Conservation (phyloP, 352 stramenopile genomes). For the Phytophthora ramorum region DNA sequence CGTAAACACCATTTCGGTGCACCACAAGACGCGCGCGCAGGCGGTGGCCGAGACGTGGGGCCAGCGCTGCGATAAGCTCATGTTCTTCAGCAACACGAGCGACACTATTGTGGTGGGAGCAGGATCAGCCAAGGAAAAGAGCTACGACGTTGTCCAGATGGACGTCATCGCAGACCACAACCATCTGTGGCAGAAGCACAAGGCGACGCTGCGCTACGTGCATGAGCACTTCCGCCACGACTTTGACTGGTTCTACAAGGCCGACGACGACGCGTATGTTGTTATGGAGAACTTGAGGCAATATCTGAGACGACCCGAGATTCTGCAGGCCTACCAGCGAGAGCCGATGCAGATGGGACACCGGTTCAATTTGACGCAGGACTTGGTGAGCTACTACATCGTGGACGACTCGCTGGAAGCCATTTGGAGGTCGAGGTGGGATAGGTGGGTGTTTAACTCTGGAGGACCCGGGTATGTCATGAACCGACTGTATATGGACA, state of each 20-base stretch:
- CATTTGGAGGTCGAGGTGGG: slow-evolving; percentile 62
- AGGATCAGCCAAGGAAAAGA: slow-evolving; percentile 20
- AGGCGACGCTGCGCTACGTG: slow-evolving; percentile 73
- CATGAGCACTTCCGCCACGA: slow-evolving; percentile 76
- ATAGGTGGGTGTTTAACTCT: slow-evolving; percentile 86
- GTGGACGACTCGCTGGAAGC: slow-evolving; percentile 63
- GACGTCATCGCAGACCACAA: slow-evolving; percentile 81
- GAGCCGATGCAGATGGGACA: slow-evolving; percentile 86
- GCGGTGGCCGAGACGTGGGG: slow-evolving; percentile 83
- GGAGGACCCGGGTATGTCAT: slow-evolving; percentile 79
- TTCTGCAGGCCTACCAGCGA: slow-evolving; percentile 54
- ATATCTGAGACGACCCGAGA: slow-evolving; percentile 71
- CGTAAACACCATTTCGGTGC: slow-evolving; percentile 83
- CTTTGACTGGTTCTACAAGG: slow-evolving; percentile 90
- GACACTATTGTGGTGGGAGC: slow-evolving; percentile 52
- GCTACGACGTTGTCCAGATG: slow-evolving; percentile 71
- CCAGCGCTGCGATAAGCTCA: slow-evolving; percentile 76
- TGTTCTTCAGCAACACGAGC: slow-evolving; percentile 86
- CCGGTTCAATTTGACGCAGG: slow-evolving; percentile 76
- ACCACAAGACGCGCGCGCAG: slow-evolving; percentile 66
- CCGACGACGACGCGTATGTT: slow-evolving; percentile 86
- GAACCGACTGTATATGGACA: slow-evolving; percentile 80
- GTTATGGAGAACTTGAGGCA: slow-evolving; percentile 77
- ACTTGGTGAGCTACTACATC: slow-evolving; percentile 82
- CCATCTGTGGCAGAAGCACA: slow-evolving; percentile 88